A percentile compares a stretch with the other conserved stretches of the same genome.
These are phyloP conservation scores for Phytophthora ramorum DNA, from an alignment of 352 stramenopile species.

Conservation along the genomic window DNA sequence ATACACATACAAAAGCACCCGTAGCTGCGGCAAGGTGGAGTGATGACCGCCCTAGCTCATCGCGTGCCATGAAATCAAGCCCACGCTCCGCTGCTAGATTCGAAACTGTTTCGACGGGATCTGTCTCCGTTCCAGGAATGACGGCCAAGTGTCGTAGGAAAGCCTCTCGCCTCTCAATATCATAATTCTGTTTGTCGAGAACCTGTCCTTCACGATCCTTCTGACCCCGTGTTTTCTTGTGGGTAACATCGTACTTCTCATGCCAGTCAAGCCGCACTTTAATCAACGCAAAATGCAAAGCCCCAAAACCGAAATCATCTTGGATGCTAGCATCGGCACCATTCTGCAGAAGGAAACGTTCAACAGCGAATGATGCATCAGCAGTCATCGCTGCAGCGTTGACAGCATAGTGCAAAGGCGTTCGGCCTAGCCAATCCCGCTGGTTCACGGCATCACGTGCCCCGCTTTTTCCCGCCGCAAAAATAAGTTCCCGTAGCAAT, in stretches of 20 bases:
- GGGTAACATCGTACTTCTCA: conserved; percentile 46
- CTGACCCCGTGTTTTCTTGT: conserved; percentile 32
- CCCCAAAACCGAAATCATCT: conserved; percentile 65
- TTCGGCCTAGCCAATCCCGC: conserved; percentile 54
- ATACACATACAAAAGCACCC: conserved; percentile 77
- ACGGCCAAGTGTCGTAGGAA: conserved; percentile 47
- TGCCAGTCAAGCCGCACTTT: conserved; percentile 82
- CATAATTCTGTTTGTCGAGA: conserved; percentile 33
- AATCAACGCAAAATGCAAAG: conserved; percentile 73
- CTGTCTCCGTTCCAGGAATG: conserved; percentile 54
- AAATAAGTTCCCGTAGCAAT: conserved; percentile 58
- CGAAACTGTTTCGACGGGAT: conserved; percentile 82
- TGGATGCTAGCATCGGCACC: conserved; percentile 59
- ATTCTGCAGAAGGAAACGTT: conserved; percentile 69
- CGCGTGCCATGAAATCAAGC: conserved; percentile 46
- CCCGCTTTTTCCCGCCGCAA: conserved; percentile 40
- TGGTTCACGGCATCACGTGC: conserved; percentile 54
- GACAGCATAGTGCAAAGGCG: conserved; percentile 76
- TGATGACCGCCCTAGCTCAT: conserved; percentile 61
- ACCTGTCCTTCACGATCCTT: conserved; percentile 47
- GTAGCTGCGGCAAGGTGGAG: conserved; percentile 77
- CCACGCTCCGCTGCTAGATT: conserved; percentile 63
- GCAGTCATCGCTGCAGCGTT: conserved; percentile 72
- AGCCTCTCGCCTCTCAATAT: conserved; percentile 49
- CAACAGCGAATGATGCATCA: conserved; percentile 81